A percentile compares a stretch with the other conserved stretches of the same genome.
These are phyloP conservation scores for Crithidia mellificae DNA, from an alignment of 208 protist species.

Conservation along the genomic window DNA sequence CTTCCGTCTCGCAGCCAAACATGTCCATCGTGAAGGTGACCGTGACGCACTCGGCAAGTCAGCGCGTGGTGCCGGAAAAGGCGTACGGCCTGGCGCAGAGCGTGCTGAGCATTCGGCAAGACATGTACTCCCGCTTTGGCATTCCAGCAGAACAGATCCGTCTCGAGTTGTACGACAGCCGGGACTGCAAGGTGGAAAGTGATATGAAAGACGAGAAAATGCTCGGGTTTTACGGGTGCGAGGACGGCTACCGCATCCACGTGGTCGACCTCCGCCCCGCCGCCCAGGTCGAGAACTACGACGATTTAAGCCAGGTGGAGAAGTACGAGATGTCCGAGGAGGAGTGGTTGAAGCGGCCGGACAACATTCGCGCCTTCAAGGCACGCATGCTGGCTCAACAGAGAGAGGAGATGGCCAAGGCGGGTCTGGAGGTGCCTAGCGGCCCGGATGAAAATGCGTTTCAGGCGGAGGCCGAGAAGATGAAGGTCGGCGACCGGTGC, in stretches of 20 bases:
- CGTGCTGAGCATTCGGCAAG: constrained; percentile 81
- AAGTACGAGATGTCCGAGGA: constrained; percentile 92
- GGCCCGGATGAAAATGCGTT: constrained; percentile 60
- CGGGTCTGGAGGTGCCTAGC: constrained; percentile 44
- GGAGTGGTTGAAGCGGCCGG: constrained; percentile 84
- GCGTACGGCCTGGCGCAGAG: constrained; percentile 75
- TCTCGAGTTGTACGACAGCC: constrained; percentile 80
- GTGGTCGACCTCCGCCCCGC: constrained; percentile 86
- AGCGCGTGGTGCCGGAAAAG: constrained; percentile 85
- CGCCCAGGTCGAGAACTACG: constrained; percentile 64
- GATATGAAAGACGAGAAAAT: constrained; percentile 76
- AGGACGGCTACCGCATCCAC: constrained; percentile 85
- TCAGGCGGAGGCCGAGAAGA: constrained; percentile 66
- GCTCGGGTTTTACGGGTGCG: constrained; percentile 86
- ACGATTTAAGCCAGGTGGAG: constrained; percentile 88
- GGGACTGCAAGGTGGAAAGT: constrained; percentile 56
- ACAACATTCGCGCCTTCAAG: constrained; percentile 84
- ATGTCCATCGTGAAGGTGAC: constrained; percentile 86
- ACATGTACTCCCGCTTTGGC: constrained; percentile 82
- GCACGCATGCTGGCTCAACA: constrained; percentile 71
- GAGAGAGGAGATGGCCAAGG: constrained; percentile 67
- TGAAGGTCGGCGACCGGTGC: constrained; percentile 87
- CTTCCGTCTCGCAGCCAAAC: too few relatives aligned
- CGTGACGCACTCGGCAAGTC: constrained; percentile 83
- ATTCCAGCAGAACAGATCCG: constrained; percentile 65